These are phyloP conservation scores for Moesziomyces aphidis DNA, from an alignment of 1,284 basidiomycete genomes.

Conservation along the genomic window DNA sequence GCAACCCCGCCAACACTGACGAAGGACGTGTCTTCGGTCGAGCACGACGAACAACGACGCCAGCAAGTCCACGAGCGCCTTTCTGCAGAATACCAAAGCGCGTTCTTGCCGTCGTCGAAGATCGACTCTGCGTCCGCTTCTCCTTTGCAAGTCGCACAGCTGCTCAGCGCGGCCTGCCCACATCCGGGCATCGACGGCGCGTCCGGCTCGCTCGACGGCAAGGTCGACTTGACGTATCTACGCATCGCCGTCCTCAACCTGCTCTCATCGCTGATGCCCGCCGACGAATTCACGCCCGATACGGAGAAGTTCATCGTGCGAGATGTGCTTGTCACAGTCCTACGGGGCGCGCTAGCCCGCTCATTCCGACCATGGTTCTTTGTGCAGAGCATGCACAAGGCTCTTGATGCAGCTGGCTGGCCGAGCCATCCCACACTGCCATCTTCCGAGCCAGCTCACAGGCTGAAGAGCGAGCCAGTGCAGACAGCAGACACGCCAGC, in stretches of 20 bases:
- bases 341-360: conserved; percentile 33
- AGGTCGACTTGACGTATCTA: conserved; percentile 36
- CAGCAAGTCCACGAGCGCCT: conserved; percentile 17
- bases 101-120: background rate
- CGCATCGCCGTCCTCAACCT: conserved; percentile 32
- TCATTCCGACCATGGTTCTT: conserved; percentile 48
- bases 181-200: conserved; percentile 38
- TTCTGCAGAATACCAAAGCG: conserved; percentile 1
- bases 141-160: conserved; percentile 26
- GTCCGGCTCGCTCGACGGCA: conserved; percentile 30
- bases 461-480: background rate
- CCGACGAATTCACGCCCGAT: conserved; percentile 43
- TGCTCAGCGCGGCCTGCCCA: conserved; percentile 21
- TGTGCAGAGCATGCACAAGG: conserved; percentile 47
- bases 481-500: background rate
- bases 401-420: conserved; percentile 32
- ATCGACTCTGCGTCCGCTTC: background rate
- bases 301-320: conserved; percentile 49
- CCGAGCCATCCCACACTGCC: conserved; percentile 10
- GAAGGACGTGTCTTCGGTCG: background rate
- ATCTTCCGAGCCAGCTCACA: background rate
- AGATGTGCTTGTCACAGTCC: conserved; percentile 46
- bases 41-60: conserved; percentile 11
- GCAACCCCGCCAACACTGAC: conserved; percentile 1
- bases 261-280: conserved; percentile 36